Evolutionary conservation across 2,329 filamentous ascomycete species (phyloP).

Genomic region (Colletotrichum cuscutae): DNA sequence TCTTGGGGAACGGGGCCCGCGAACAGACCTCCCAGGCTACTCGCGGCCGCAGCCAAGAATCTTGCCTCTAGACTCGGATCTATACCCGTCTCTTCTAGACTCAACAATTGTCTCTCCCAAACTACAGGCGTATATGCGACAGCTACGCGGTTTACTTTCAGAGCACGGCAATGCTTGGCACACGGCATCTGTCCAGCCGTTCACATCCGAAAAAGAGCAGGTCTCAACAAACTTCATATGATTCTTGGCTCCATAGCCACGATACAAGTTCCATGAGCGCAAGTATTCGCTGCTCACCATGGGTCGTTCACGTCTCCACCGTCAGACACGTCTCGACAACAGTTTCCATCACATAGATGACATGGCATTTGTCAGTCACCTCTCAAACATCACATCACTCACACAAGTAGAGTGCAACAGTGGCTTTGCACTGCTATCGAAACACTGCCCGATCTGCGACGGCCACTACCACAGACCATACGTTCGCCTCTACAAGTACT

Average conservation of each 20-base stretch:
- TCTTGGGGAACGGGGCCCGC: conserved; percentile 15
- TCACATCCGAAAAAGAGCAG: neutral
- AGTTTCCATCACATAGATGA: conserved; percentile 6
- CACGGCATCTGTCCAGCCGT: neutral
- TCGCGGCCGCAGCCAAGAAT: neutral
- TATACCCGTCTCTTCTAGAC: neutral
- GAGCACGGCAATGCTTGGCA: neutral
- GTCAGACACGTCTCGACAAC: neutral
- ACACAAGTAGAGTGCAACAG: neutral
- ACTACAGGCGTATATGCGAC: neutral
- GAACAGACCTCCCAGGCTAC: conserved; percentile 7
- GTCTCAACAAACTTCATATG: neutral
- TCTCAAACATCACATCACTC: conserved; percentile 17
- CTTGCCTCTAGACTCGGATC: conserved; percentile 3
- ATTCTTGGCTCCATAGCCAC: neutral
- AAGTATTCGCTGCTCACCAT: neutral
- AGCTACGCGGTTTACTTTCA: neutral
- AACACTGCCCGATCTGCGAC: conserved; percentile 11
- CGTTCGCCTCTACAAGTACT: conserved; percentile 22
- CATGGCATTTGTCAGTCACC: conserved; percentile 13
- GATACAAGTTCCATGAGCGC: neutral
- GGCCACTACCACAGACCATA: conserved; percentile 27
- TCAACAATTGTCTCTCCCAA: neutral
- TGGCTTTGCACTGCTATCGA: conserved; percentile 18
- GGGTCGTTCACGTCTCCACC: neutral